Percentiles rank a stretch among this genome's conserved stretches.
phyloP scores from a whole-genome alignment of 2,329 filamentous ascomycete species.

The Sclerotinia trifoliorum region DNA sequence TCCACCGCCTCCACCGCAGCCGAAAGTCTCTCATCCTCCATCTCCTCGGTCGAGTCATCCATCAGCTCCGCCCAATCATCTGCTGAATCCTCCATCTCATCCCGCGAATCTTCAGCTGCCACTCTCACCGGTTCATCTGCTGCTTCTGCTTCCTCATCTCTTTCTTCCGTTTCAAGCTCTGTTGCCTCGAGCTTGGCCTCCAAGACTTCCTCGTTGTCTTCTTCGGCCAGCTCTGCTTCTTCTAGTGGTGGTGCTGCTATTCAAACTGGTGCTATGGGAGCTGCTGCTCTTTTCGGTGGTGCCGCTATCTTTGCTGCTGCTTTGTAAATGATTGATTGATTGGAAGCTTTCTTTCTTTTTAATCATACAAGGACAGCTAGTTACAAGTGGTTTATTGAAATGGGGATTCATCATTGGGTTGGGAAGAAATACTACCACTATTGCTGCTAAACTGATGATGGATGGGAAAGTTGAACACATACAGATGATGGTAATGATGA shows the following conservation, averaged over 20 bases:
- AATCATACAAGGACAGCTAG: not conserved
- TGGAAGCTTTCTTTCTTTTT: not conserved
- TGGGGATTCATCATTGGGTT: not conserved
- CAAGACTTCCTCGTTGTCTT: constrained; percentile 21
- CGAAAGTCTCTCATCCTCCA: not conserved
- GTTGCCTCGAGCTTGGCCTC: constrained; percentile 18
- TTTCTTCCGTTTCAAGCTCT: constrained; percentile 21
- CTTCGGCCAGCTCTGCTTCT: constrained; percentile 14
- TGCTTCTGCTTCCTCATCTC: constrained; percentile 23
- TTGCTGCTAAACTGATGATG: not conserved
- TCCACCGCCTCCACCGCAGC: not conserved
- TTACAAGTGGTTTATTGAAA: not conserved
- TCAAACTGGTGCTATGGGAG: constrained; percentile 35
- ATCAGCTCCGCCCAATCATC: constrained; percentile 2
- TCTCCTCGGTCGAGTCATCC: not conserved
- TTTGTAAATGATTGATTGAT: constrained; percentile 27
- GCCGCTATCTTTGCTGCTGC: constrained; percentile 34
- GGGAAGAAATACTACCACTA: not conserved
- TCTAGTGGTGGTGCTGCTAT: constrained; percentile 29
- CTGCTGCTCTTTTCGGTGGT: constrained; percentile 37
- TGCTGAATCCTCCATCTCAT: constrained; percentile 1
- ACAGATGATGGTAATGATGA: constrained; percentile 14
- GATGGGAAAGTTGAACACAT: not conserved
- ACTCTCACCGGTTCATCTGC: constrained; percentile 18
- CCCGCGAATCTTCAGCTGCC: not conserved